Base-by-base conservation (phyloP, 345 rosid species). In the Gossypium sturtianum region DNA sequence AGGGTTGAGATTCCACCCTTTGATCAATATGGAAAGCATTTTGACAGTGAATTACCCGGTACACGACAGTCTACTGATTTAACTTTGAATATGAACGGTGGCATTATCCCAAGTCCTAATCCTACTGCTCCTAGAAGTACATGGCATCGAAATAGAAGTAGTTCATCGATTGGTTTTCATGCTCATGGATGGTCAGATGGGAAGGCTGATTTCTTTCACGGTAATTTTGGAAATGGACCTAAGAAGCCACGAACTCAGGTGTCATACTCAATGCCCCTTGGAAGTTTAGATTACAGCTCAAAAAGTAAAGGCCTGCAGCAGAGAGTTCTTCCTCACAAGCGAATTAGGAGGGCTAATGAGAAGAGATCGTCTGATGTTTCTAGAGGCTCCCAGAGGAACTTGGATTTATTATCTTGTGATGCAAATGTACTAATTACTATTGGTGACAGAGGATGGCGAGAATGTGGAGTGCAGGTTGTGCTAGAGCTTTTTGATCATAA, bases 391-490 rank as follows among this genome's bases (percentile, higher is more conserved):
- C 86, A 77, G 76, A 90, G 85, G 80, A 90, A 88, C 76, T 72
- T 88, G 73, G 97, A 95, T 75, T 65, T 78, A 44, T 78, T 86
- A 79, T 89, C 86, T 10, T 93, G 98, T 80, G 89, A 88, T 79
- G 96, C 83, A 73, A 95, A 95, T 83, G 83, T 91, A 54, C 76
- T 95, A 58, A 83, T 93, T 38, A 91, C 91, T 8, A 77, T 74
- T 74, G 87, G 93, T 60, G 99, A 95, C 66, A 90, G 79, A 84
- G 98, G 99, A 57, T 91, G 98, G 97, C 90, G 99, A 80, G 98
- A 87, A 79, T 78, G 77, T 78, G 97, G 98, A 66, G 96, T 86
- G 25, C 92, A 89, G 81, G 80, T 93, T 76, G 80, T 81, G 15
- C 76, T 94, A 27, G 95, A 94, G 85, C 89, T 89, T 76, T 84